phyloP scores from a whole-genome alignment of 2,329 filamentous ascomycete species.

The Atkinsonella texensis region DNA sequence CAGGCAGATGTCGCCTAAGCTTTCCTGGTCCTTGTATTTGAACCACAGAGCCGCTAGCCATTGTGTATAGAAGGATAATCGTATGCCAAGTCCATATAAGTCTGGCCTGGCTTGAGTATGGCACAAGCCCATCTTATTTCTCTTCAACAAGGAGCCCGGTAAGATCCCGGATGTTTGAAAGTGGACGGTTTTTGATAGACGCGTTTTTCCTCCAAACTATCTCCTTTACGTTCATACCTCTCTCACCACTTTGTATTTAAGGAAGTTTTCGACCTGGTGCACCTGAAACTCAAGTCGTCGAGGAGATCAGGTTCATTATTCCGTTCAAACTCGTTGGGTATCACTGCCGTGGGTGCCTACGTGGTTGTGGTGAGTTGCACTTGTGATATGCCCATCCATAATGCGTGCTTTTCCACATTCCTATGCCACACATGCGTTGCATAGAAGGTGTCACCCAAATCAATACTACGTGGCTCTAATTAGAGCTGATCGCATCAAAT shows the following conservation, averaged over 20 bases:
- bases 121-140: neutral
- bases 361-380: neutral
- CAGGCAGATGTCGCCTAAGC: neutral
- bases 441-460: neutral
- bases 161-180: no score
- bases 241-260: no score
- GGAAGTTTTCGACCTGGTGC: no score
- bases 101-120: neutral
- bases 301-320: neutral
- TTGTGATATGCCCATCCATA: neutral
- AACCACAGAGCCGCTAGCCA: neutral
- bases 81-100: constrained; percentile 6
- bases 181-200: no score
- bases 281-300: no score
- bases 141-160: no score
- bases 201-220: no score
- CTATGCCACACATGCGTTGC: neutral
- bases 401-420: neutral
- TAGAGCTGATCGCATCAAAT: neutral
- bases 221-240: no score
- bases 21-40: neutral
- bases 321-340: neutral
- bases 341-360: neutral
- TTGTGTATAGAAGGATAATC: constrained; percentile 2
- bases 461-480: neutral